A percentile compares a stretch with the other conserved stretches of the same genome.
These are phyloP conservation scores for Fusarium solani-melongenae DNA, from an alignment of 2,329 filamentous ascomycete genomes.

Conservation along the genomic window DNA sequence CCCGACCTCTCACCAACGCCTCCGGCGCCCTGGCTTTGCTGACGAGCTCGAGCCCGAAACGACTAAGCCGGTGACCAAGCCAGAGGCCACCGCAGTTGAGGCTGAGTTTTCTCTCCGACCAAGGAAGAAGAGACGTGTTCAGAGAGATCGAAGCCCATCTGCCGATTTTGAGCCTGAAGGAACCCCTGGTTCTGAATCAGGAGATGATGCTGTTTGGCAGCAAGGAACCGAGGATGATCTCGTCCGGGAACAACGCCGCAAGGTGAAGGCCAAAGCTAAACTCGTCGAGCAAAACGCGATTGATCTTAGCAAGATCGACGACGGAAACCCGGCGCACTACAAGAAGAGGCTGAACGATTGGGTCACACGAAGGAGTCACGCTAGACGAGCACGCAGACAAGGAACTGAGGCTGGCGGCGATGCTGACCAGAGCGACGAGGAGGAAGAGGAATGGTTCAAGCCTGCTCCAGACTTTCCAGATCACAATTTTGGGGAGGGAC, in stretches of 20 bases:
- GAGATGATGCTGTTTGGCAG: constrained; percentile 51
- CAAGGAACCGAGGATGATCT: constrained; percentile 54
- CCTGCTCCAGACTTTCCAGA: constrained; percentile 87
- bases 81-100: constrained; percentile 49
- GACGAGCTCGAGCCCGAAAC: constrained; percentile 44
- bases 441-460: constrained; percentile 79
- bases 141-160: constrained; percentile 52
- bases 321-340: constrained; percentile 88
- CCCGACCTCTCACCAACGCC: constrained; percentile 75
- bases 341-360: constrained; percentile 80
- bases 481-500: constrained; percentile 77
- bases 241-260: constrained; percentile 53
- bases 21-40: constrained; percentile 79
- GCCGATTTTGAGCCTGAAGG: constrained; percentile 59
- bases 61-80: constrained; percentile 17
- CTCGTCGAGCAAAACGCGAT: constrained; percentile 53
- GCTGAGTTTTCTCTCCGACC: constrained; percentile 69
- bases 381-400: constrained; percentile 54
- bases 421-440: constrained; percentile 56
- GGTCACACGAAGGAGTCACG: constrained; percentile 65
- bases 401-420: constrained; percentile 48
- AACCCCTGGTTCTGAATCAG: constrained; percentile 47
- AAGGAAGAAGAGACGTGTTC: constrained; percentile 64
- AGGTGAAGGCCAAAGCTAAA: constrained; percentile 54
- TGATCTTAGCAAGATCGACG: constrained; percentile 75